Evolutionary conservation across 371 early-diverging fungal species (phyloP).

Genomic region (Polyrhizophydium stewartii): DNA sequence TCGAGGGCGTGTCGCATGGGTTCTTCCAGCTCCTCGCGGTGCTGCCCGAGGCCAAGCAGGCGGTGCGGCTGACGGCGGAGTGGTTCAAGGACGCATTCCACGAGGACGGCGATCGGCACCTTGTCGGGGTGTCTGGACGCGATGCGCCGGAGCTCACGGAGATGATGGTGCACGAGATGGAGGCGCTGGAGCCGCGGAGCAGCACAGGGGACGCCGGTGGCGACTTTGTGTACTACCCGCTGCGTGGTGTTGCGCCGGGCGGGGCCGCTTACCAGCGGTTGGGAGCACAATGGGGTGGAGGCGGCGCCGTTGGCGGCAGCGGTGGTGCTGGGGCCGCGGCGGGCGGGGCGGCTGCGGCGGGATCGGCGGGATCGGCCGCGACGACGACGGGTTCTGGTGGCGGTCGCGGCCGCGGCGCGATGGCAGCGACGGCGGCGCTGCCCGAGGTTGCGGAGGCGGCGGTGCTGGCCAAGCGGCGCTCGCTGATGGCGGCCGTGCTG

Average conservation of each 20-base stretch:
- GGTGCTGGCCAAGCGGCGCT: constrained; percentile 1
- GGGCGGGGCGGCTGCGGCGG: neutral
- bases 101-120: constrained; percentile 11
- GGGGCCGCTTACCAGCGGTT: neutral
- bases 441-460: neutral
- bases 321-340: neutral
- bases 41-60: constrained; percentile 77
- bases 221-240: neutral
- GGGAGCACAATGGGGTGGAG: neutral
- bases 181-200: neutral
- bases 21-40: constrained; percentile 85
- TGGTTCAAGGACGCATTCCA: constrained; percentile 59
- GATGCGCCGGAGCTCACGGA: constrained; percentile 28
- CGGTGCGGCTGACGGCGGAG: constrained; percentile 58
- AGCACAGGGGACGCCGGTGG: neutral
- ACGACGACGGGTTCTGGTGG: neutral
- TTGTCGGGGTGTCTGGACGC: constrained; percentile 8
- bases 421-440: neutral
- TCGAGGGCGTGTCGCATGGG: constrained; percentile 91
- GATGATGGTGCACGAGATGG: constrained; percentile 19
- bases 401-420: neutral
- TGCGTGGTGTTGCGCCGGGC: neutral
- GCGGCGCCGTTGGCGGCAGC: neutral
- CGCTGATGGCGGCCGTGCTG: neutral
- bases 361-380: neutral